These are phyloP conservation scores for Pseudozyma pruni DNA, from an alignment of 1,284 basidiomycete genomes.

Conservation along the genomic window DNA sequence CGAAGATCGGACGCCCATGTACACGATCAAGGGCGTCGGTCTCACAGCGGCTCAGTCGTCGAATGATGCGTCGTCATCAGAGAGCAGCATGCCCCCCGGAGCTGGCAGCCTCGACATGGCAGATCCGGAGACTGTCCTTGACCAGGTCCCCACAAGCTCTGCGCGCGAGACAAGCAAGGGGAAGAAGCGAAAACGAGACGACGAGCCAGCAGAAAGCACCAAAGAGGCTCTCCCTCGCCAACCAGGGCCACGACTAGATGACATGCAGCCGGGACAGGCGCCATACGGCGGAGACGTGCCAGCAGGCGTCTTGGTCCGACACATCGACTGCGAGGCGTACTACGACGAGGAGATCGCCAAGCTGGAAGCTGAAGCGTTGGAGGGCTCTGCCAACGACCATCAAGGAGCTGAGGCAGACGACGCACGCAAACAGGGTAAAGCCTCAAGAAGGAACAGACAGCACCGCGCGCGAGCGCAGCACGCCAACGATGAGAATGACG, in stretches of 20 bases:
- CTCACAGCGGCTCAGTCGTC: background rate
- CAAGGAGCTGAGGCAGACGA: too few species aligned
- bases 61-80: background rate
- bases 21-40: slow-evolving; percentile 1
- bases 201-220: background rate
- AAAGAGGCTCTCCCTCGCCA: background rate
- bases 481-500: background rate
- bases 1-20: slow-evolving; percentile 4
- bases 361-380: slow-evolving; percentile 5
- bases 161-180: background rate
- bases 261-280: slow-evolving; percentile 1
- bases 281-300: slow-evolving; percentile 15
- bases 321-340: slow-evolving; percentile 30
- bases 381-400: background rate
- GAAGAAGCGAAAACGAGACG: slow-evolving; percentile 14
- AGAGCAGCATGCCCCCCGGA: slow-evolving; percentile 6
- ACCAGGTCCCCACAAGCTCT: background rate
- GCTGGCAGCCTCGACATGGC: slow-evolving; percentile 10
- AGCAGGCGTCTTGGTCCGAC: slow-evolving; percentile 4
- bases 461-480: background rate
- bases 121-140: background rate
- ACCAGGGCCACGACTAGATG: slow-evolving; percentile 8
- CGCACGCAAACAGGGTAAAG: background rate
- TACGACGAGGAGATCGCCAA: slow-evolving; percentile 10
- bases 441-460: background rate